Conservation (phyloP, 2,329 filamentous ascomycete genomes). For the Trematosphaeria pertusa region DNA sequence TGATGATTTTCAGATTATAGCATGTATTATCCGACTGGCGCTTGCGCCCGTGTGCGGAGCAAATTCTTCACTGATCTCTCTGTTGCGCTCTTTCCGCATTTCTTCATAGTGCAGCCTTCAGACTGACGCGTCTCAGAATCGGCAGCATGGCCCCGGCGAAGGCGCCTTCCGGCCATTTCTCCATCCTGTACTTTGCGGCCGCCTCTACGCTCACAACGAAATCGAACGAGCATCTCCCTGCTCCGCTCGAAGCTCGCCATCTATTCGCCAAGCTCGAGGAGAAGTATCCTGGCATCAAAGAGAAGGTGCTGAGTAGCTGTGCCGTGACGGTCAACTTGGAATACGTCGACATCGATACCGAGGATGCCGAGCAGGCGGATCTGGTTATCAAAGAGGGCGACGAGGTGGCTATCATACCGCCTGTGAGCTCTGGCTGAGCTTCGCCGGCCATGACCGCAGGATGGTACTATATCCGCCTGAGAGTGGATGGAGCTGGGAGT, state of each 20-base stretch:
- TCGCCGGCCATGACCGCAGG: too few relatives aligned
- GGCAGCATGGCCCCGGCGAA: constrained; percentile 56
- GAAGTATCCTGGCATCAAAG: constrained; percentile 72
- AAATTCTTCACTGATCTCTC: constrained; percentile 42
- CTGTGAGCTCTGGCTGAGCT: constrained; percentile 83
- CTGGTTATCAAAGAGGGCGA: constrained; percentile 72
- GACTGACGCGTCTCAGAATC: too few relatives aligned
- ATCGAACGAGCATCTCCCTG: constrained; percentile 68
- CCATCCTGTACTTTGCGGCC: constrained; percentile 81
- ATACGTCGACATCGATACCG: constrained; percentile 75
- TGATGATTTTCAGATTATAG: constrained; percentile 52
- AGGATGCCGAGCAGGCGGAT: constrained; percentile 53
- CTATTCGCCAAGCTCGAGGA: constrained; percentile 74
- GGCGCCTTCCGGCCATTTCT: constrained; percentile 71
- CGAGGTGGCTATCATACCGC: constrained; percentile 86
- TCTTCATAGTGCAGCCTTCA: too few relatives aligned
- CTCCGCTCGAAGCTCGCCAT: constrained; percentile 67
- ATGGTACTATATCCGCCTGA: too few relatives aligned
- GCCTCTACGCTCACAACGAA: constrained; percentile 75
- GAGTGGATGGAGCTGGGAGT: too few relatives aligned
- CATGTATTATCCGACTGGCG: constrained; percentile 58
- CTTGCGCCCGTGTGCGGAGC: constrained; percentile 41
- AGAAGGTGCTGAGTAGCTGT: constrained; percentile 73
- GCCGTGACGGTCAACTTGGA: constrained; percentile 81
- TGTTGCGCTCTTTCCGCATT: too few relatives aligned